Base-by-base conservation (phyloP, 495 filamentous ascomycete species). In the Daldinia decipiens region DNA sequence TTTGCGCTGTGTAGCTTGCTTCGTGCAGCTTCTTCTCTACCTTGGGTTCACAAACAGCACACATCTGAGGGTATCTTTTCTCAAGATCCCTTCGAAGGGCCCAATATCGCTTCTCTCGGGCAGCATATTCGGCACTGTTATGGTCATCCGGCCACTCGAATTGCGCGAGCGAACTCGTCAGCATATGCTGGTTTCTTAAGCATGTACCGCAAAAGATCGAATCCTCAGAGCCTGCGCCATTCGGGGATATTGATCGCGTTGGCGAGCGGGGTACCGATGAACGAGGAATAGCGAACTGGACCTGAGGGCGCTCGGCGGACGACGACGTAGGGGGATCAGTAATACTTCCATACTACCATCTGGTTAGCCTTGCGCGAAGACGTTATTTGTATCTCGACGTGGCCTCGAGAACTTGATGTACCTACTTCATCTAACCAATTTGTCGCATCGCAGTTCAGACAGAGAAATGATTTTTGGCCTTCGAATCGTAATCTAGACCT, bases 1-100 rank as follows among this genome's bases (percentile, higher is more conserved):
- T 87, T 76, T 93, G 92, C 11, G 93, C 93, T 40, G 88, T 89
- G 77, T 95, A 95, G 0, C 84, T 87, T 3, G 92, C 86, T 65
- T 87, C 80, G 36, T 87, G 82, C 24, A 97, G 88, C 64, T 87
- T 86, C 60, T 84, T 76, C 43, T 84, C 83, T 19, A 92, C 93
- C 34, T 77, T 82, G 6, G 89, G 88, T 65, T 90, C 88, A 77
- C 94, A 97, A 17, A 87, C 81, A 56, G 84, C 86, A 82, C 94
- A 97, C 31, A 96, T 88, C 73, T 94, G 92, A 11, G 94, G 94
- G 78, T 95, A 97, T 54, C 87, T 84, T 65, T 88, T 81, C 78
- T 96, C 93, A 40, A 95, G 81, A 36, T 86, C 82, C 57, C 79
- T 81, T 54, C 87, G 87, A 72, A 89, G 94, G 31, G 81, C 79